These are phyloP conservation scores for Marchantia polymorpha DNA, from an alignment of 225 moss, liverwort and hornwort genomes.

Conservation along the genomic window DNA sequence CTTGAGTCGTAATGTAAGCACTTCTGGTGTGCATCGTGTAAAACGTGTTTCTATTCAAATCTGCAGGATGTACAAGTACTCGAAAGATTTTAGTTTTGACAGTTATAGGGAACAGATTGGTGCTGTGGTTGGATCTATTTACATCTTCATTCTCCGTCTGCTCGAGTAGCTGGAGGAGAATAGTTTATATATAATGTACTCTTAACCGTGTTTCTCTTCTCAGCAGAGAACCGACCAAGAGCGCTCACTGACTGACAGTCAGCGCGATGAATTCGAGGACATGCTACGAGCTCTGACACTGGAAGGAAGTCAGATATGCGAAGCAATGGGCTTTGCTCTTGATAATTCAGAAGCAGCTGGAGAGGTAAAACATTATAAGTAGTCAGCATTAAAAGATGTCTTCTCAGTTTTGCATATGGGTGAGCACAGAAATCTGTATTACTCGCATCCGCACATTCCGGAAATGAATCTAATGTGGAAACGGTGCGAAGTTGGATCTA, in stretches of 20 bases:
- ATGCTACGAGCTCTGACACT: slow-evolving; percentile 91
- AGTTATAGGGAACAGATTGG: no score
- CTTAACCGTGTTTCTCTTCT: neutral
- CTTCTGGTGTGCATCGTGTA: no score
- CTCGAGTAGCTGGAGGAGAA: neutral
- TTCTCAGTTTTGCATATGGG: neutral
- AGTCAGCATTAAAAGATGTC: neutral
- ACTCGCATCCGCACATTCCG: no score
- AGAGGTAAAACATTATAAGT: slow-evolving; percentile 51
- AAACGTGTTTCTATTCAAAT: no score
- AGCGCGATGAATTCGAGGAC: slow-evolving; percentile 99
- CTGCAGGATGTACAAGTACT: no score
- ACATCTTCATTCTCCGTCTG: no score
- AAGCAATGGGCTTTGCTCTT: slow-evolving; percentile 98
- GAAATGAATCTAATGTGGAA: neutral
- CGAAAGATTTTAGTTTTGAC: neutral
- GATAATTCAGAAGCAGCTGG: slow-evolving; percentile 98
- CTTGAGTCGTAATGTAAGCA: no score
- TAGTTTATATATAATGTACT: neutral
- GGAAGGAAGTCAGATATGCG: slow-evolving; percentile 95
- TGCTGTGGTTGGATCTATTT: no score
- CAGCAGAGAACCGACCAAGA: slow-evolving; percentile 85
- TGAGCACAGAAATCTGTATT: no score
- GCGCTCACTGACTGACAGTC: slow-evolving; percentile 85
- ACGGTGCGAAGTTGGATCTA: neutral